Conservation (phyloP, 345 rosid species). For the Nephelium lappaceum region DNA sequence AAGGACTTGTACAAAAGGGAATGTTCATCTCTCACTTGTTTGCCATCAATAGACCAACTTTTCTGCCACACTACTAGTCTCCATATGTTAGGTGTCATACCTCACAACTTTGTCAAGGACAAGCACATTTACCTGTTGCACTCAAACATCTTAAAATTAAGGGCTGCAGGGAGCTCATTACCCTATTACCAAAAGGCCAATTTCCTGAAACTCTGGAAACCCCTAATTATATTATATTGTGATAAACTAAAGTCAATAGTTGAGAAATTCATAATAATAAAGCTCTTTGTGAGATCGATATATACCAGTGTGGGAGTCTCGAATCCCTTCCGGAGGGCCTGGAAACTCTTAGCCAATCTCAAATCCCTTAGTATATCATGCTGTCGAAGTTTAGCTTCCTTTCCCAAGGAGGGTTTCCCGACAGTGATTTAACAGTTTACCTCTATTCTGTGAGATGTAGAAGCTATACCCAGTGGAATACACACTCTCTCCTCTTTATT, state of each 20-base stretch:
- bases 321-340: neutral
- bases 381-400: no score
- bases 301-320: neutral
- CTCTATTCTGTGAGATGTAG: no score
- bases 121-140: neutral
- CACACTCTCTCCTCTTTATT: no score
- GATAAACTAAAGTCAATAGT: neutral
- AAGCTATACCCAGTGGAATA: no score
- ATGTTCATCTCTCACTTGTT: neutral
- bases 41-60: neutral
- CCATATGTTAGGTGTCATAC: accelerated
- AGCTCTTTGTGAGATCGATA: no score
- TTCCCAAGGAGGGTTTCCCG: no score
- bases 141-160: neutral
- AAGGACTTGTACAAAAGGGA: neutral
- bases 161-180: no score
- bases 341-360: neutral
- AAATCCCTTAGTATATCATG: accelerated
- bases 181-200: no score
- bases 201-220: no score
- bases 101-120: neutral
- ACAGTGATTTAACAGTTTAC: no score
- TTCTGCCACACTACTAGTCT: neutral
- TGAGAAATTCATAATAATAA: no score
- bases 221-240: no score